phyloP scores from a whole-genome alignment of 495 filamentous ascomycete genomes.

The Tuber indicum region DNA sequence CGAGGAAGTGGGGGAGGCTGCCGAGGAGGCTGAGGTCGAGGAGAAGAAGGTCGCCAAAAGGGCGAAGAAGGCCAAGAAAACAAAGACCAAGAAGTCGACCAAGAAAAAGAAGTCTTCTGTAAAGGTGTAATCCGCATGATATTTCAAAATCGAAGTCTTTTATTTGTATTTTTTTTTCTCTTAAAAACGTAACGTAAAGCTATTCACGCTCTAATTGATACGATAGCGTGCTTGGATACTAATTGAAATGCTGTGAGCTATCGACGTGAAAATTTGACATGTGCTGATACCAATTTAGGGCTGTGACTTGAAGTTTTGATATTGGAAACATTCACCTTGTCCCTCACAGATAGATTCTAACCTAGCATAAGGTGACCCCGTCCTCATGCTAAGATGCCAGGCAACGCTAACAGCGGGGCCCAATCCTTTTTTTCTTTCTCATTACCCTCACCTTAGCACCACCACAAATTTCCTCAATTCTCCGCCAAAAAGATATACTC shows the following conservation, averaged over 20 bases:
- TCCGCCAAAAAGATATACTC: not conserved
- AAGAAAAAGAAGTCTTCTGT: conserved; percentile 31
- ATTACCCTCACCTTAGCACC: not conserved
- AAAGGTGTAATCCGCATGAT: conserved; percentile 28
- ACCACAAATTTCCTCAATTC: not conserved
- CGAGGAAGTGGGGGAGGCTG: conserved; percentile 28
- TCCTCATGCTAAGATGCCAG: not conserved
- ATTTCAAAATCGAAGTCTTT: not conserved
- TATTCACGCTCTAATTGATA: not conserved
- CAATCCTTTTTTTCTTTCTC: not conserved
- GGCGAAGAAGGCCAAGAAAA: conserved; percentile 40
- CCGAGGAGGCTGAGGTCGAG: conserved; percentile 29
- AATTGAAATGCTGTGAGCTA: not conserved
- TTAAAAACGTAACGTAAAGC: not conserved
- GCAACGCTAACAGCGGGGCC: not conserved
- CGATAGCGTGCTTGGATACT: not conserved
- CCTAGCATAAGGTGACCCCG: too few species aligned
- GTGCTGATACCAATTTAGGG: not conserved
- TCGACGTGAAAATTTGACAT: not conserved
- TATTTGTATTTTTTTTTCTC: not conserved
- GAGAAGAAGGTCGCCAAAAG: conserved; percentile 17
- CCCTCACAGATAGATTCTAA: too few species aligned
- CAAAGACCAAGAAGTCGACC: conserved; percentile 31
- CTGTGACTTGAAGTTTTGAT: not conserved
- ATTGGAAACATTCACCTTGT: not conserved